A percentile compares a stretch with the other conserved stretches of the same genome.
Evolutionary conservation across 148 eudicot genomes (phyloP).

Genomic region (Rhododendron kiyosumense): DNA sequence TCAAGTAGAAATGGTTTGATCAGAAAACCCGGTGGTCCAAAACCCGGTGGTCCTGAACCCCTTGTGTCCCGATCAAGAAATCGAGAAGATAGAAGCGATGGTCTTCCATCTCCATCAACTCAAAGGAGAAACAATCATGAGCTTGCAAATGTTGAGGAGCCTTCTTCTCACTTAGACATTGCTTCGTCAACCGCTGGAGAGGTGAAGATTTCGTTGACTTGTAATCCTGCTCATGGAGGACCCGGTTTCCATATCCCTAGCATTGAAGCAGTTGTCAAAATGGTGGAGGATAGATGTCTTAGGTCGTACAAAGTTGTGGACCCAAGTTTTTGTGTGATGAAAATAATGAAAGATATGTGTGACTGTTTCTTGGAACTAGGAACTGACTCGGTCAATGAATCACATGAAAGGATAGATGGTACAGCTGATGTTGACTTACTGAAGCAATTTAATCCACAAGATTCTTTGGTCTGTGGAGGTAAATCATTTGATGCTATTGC

Average conservation of each 20-base stretch:
- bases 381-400: constrained; percentile 15
- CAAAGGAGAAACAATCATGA: constrained; percentile 20
- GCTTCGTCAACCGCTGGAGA: constrained; percentile 53
- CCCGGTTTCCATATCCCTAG: constrained; percentile 34
- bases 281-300: constrained; percentile 47
- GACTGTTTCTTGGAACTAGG: constrained; percentile 44
- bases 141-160: constrained; percentile 19
- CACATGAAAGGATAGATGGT: constrained; percentile 18
- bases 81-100: constrained; percentile 22
- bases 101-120: constrained; percentile 19
- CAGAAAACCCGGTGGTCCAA: constrained; percentile 19
- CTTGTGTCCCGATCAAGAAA: constrained; percentile 18
- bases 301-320: constrained; percentile 38
- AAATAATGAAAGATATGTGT: constrained; percentile 60
- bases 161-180: constrained; percentile 35
- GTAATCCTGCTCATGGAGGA: constrained; percentile 25
- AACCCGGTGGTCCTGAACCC: constrained; percentile 20
- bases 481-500: constrained; percentile 18
- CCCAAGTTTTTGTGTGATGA: constrained; percentile 45
- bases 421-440: constrained; percentile 17
- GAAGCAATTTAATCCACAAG: constrained; percentile 16
- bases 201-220: constrained; percentile 43
- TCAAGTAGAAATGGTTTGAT: constrained; percentile 19
- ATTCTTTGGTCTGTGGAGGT: constrained; percentile 17
- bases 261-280: constrained; percentile 36